Evolutionary conservation across 1,284 basidiomycete genomes (phyloP).

Genomic region (Melampsora larici-populina): DNA sequence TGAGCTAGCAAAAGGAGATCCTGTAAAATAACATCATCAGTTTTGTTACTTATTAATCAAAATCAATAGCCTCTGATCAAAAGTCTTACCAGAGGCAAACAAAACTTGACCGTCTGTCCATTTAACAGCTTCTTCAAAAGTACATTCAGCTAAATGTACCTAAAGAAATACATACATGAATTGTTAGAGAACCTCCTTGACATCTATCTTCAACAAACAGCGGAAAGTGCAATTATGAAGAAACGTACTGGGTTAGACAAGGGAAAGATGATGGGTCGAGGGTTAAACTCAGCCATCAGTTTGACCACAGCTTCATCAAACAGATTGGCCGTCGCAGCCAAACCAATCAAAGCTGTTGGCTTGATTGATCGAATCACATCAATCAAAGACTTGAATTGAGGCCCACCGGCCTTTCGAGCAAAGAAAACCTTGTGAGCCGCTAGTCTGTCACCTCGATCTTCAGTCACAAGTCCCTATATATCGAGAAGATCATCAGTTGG

Average conservation of each 20-base stretch:
- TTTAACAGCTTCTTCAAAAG: conserved; percentile 75
- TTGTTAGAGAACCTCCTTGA: background rate
- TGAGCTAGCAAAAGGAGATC: conserved; percentile 73
- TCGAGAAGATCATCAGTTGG: background rate
- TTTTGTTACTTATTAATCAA: background rate
- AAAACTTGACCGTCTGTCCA: conserved; percentile 62
- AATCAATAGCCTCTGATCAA: background rate
- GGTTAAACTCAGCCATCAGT: conserved; percentile 78
- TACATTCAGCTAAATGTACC: conserved; percentile 60
- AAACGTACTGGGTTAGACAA: conserved; percentile 87
- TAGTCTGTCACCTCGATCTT: conserved; percentile 62
- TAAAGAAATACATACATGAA: background rate
- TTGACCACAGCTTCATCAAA: conserved; percentile 74
- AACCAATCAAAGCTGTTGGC: conserved; percentile 85
- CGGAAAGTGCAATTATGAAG: background rate
- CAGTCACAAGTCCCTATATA: conserved; percentile 70
- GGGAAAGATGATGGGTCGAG: conserved; percentile 88
- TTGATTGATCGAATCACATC: conserved; percentile 77
- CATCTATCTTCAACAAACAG: background rate
- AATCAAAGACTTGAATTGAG: conserved; percentile 69
- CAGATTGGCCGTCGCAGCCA: conserved; percentile 80
- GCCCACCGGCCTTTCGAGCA: conserved; percentile 71
- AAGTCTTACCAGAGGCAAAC: conserved; percentile 67
- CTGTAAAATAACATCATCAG: background rate
- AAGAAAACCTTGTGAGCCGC: conserved; percentile 85